Conservation (phyloP, 495 filamentous ascomycete species). For the Trichoderma asperelloides region DNA sequence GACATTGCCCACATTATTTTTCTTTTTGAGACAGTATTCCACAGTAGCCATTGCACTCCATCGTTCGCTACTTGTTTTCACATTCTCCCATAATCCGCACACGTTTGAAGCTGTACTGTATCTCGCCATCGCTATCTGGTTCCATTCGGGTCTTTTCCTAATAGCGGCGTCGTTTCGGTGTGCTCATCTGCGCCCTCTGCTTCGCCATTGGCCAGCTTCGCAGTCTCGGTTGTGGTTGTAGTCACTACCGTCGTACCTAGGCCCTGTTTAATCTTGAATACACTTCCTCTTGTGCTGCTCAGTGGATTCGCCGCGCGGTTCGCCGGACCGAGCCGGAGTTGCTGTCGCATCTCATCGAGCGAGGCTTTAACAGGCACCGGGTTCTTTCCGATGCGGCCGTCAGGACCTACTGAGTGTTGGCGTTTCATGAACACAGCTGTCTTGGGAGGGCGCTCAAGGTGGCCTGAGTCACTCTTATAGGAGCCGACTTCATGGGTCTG, state of each 20-base stretch:
- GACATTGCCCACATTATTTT: neutral
- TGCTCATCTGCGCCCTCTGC: neutral
- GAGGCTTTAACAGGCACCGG: conserved; percentile 40
- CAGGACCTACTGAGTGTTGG: conserved; percentile 42
- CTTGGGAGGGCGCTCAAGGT: conserved; percentile 29
- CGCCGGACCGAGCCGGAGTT: conserved; percentile 84
- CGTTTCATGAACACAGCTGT: conserved; percentile 45
- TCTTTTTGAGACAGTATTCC: neutral
- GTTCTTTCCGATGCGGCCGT: conserved; percentile 26
- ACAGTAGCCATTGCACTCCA: neutral
- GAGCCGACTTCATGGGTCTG: conserved; percentile 14
- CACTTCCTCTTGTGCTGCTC: conserved; percentile 64
- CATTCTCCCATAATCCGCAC: neutral
- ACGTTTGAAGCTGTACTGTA: neutral
- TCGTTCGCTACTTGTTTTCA: neutral
- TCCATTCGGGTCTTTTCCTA: neutral
- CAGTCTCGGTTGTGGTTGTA: neutral
- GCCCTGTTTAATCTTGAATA: conserved; percentile 83
- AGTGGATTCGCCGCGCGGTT: conserved; percentile 81
- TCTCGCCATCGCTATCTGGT: neutral
- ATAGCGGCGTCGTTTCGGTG: neutral
- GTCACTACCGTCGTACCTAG: neutral
- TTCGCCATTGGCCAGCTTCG: neutral
- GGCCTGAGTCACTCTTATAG: conserved; percentile 20
- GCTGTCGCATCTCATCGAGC: conserved; percentile 62